Evolutionary conservation across 192 early-diverging fungal genomes (phyloP).

Genomic region (Dispira simplex): DNA sequence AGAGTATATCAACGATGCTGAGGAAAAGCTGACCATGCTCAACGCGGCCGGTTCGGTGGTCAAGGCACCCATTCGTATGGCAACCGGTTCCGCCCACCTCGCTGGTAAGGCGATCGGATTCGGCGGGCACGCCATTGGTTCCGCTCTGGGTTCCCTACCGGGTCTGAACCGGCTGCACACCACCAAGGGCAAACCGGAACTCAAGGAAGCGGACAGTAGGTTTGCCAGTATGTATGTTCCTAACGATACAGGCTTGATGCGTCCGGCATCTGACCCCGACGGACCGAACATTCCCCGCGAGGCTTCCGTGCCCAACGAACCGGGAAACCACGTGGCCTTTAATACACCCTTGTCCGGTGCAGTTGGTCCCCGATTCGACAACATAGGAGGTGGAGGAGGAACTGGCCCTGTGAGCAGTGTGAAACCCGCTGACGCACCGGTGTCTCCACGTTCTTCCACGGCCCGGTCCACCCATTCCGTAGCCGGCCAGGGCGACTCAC

Average conservation of each 20-base stretch:
- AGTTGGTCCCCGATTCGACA: background rate
- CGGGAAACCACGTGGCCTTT: background rate
- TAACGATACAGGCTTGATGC: conserved; percentile 15
- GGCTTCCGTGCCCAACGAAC: background rate
- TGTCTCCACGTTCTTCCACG: background rate
- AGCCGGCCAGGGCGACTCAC: conserved; percentile 27
- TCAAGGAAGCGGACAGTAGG: conserved; percentile 19
- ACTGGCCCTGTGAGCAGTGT: background rate
- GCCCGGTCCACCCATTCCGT: conserved; percentile 21
- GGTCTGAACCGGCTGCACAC: conserved; percentile 13
- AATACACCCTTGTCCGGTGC: background rate
- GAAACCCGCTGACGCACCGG: background rate
- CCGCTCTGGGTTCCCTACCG: conserved; percentile 13
- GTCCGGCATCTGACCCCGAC: conserved; percentile 18
- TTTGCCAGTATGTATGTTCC: conserved; percentile 12
- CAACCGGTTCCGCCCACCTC: conserved; percentile 22
- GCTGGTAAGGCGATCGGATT: conserved; percentile 10
- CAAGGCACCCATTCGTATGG: conserved; percentile 36
- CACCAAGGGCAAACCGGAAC: conserved; percentile 13
- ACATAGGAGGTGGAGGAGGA: background rate
- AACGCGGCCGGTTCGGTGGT: conserved; percentile 36
- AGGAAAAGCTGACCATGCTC: conserved; percentile 32
- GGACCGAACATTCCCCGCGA: conserved; percentile 12
- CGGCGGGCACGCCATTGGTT: conserved; percentile 13
- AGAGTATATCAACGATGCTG: conserved; percentile 32